phyloP scores from a whole-genome alignment of 805 yeast species.

The Naumovozyma castellii region DNA sequence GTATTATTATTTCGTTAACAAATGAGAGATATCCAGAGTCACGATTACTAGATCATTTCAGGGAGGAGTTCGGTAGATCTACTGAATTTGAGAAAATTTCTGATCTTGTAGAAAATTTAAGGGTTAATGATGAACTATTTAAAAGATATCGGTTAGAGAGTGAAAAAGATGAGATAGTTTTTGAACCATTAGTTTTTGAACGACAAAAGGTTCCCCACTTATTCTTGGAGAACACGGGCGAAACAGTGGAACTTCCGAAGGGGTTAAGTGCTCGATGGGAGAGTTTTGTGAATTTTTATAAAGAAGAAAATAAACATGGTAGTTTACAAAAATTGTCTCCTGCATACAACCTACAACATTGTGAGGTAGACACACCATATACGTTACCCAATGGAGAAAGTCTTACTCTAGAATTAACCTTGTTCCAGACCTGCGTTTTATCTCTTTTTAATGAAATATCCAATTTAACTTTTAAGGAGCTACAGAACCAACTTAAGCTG shows the following conservation, averaged over 20 bases:
- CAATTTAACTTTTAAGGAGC: constrained; percentile 6
- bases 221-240: constrained; percentile 8
- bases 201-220: constrained; percentile 13
- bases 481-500: constrained; percentile 6
- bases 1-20: background rate
- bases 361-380: constrained; percentile 22
- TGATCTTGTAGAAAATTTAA: background rate
- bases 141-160: background rate
- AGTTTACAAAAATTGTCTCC: constrained; percentile 11
- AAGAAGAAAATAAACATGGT: constrained; percentile 7
- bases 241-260: constrained; percentile 10
- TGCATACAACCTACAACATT: constrained; percentile 21
- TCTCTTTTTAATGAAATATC: constrained; percentile 17
- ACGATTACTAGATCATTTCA: background rate
- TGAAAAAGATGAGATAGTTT: background rate
- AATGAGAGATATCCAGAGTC: background rate
- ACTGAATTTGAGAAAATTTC: background rate
- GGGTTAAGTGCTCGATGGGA: constrained; percentile 15
- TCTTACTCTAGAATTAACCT: constrained; percentile 17
- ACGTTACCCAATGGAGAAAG: constrained; percentile 6
- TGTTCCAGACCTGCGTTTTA: constrained; percentile 22
- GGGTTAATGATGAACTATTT: background rate
- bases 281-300: constrained; percentile 6
- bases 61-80: background rate
- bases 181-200: constrained; percentile 16